Conservation (phyloP, 192 early-diverging fungal species). For the Coemansia sp. region DNA sequence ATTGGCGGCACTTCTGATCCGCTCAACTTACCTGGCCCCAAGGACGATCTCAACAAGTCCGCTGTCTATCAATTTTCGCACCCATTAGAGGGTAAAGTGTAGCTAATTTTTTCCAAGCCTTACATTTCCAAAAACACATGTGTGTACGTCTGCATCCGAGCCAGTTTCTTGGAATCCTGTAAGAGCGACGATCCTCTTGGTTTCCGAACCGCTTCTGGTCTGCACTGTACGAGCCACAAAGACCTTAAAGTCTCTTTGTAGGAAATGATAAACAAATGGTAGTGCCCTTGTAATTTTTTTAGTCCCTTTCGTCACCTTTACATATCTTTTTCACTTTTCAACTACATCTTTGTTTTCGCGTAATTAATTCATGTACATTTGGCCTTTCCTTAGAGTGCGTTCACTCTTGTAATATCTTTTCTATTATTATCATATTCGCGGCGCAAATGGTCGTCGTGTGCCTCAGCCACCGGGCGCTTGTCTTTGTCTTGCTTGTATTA, state of each 20-base stretch:
- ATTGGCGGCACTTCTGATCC: background rate
- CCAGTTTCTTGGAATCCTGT: background rate
- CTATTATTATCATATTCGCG: background rate
- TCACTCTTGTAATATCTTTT: background rate
- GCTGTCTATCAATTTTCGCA: background rate
- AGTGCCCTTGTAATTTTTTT: background rate
- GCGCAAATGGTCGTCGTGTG: background rate
- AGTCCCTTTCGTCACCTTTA: background rate
- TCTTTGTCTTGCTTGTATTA: background rate
- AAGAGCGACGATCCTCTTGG: background rate
- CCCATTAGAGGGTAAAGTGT: background rate
- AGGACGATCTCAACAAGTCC: background rate
- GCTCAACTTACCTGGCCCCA: background rate
- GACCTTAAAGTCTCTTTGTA: background rate
- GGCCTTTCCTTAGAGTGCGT: background rate
- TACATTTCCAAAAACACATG: background rate
- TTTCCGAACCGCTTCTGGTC: background rate
- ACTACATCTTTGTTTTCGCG: background rate
- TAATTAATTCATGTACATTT: slow-evolving; percentile 4
- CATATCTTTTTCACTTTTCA: background rate
- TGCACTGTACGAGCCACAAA: background rate
- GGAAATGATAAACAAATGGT: background rate
- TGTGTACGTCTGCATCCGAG: background rate
- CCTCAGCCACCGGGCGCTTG: background rate
- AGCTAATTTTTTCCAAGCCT: background rate